A percentile compares a stretch with the other conserved stretches of the same genome.
Evolutionary conservation across 2,329 filamentous ascomycete genomes (phyloP).

Genomic region (Tolypocladium inflatum): DNA sequence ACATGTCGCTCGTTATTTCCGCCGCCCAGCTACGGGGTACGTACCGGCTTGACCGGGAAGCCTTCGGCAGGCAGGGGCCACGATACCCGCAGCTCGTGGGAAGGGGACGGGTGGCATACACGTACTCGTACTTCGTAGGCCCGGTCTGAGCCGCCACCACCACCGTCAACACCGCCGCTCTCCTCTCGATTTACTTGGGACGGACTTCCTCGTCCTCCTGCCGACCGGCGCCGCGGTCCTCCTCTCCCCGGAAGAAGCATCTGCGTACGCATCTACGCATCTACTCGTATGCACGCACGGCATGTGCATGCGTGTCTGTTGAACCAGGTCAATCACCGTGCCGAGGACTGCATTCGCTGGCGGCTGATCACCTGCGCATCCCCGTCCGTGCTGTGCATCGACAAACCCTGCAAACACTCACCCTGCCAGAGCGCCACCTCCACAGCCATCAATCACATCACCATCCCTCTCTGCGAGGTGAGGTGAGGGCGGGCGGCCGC

Average conservation of each 20-base stretch:
- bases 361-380: slow-evolving; percentile 4
- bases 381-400: background rate
- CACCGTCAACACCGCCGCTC: background rate
- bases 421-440: background rate
- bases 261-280: background rate
- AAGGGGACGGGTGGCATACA: background rate
- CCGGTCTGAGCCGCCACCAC: background rate
- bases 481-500: background rate
- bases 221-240: background rate
- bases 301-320: slow-evolving; percentile 1
- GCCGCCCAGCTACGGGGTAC: background rate
- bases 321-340: background rate
- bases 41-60: background rate
- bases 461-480: background rate
- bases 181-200: background rate
- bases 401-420: background rate
- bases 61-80: background rate
- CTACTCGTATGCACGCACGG: background rate
- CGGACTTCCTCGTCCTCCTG: background rate
- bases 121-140: too few species aligned
- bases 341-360: slow-evolving; percentile 3
- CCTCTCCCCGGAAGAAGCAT: background rate
- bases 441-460: background rate
- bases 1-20: background rate
- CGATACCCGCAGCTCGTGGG: background rate